Conservation (phyloP, 129 eudicot species). For the Artemisia argyi region DNA sequence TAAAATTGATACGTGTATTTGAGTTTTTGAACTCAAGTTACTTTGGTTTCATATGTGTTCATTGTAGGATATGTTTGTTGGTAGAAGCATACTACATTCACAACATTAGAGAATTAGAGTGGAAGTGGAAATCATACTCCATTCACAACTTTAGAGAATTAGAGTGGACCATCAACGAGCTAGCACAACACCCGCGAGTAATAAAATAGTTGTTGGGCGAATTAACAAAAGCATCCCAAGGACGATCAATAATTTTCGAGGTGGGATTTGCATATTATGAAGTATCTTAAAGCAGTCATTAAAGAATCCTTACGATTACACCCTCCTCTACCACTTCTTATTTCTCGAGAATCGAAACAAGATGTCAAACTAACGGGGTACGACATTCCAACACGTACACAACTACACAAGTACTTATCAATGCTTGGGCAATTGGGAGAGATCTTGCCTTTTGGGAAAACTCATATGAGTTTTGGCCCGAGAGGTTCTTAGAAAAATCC, state of each 20-base stretch:
- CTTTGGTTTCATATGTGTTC: too few species aligned
- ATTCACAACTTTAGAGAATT: not conserved
- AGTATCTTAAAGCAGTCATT: slow-evolving; percentile 32
- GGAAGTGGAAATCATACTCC: too few species aligned
- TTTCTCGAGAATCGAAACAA: slow-evolving; percentile 38
- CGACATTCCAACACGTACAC: slow-evolving; percentile 40
- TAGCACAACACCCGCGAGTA: slow-evolving; percentile 36
- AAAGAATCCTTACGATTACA: slow-evolving; percentile 50
- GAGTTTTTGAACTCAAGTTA: too few species aligned
- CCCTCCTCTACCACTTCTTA: slow-evolving; percentile 35
- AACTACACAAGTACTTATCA: slow-evolving; percentile 35
- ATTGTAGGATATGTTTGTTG: too few species aligned
- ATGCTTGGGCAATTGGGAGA: slow-evolving; percentile 43
- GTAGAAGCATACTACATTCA: too few species aligned
- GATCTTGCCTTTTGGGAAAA: too few species aligned
- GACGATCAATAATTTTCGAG: slow-evolving; percentile 16
- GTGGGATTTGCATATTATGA: slow-evolving; percentile 48
- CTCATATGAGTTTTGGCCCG: too few species aligned
- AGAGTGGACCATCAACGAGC: slow-evolving; percentile 50
- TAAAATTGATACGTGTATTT: too few species aligned
- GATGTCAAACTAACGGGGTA: slow-evolving; percentile 42
- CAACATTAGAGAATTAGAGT: too few species aligned
- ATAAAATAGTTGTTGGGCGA: slow-evolving; percentile 42
- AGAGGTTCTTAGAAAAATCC: too few species aligned
- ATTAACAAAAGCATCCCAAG: slow-evolving; percentile 26